Conservation (phyloP, 768 basidiomycete genomes). For the Rickenella mellea region DNA sequence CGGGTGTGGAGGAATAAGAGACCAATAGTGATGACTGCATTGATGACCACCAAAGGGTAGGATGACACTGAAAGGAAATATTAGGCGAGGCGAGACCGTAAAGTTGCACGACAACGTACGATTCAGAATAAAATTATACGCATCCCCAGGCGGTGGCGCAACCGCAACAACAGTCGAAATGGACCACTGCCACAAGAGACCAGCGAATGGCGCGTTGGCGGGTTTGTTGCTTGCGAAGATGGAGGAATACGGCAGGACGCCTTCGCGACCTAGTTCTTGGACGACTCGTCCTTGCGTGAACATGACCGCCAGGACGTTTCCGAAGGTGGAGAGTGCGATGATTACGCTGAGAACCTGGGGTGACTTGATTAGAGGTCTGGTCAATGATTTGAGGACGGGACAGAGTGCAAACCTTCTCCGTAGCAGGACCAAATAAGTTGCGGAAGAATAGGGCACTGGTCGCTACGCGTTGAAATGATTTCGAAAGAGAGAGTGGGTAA, state of each 20-base stretch:
- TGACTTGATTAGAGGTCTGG: neutral
- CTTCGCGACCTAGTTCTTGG: conserved; percentile 31
- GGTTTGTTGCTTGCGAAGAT: conserved; percentile 16
- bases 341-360: neutral
- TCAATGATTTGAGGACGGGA: neutral
- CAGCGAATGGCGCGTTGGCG: conserved; percentile 17
- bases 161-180: conserved; percentile 12
- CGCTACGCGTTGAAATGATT: conserved; percentile 32
- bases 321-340: neutral
- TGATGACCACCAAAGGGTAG: conserved; percentile 15
- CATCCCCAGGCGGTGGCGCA: conserved; percentile 15
- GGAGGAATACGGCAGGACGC: conserved; percentile 14
- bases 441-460: conserved; percentile 4
- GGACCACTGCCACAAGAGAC: conserved; percentile 12
- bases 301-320: conserved; percentile 4
- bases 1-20: conserved; percentile 8
- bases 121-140: conserved; percentile 13
- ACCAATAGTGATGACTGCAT: conserved; percentile 11
- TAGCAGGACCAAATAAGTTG: conserved; percentile 2
- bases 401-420: neutral
- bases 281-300: conserved; percentile 36
- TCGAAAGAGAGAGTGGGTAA: too few species aligned
- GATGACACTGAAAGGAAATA: conserved; percentile 8
- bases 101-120: neutral
- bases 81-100: neutral